These are phyloP conservation scores for Lophium mytilinum DNA, from an alignment of 495 filamentous ascomycete species.

Conservation along the genomic window DNA sequence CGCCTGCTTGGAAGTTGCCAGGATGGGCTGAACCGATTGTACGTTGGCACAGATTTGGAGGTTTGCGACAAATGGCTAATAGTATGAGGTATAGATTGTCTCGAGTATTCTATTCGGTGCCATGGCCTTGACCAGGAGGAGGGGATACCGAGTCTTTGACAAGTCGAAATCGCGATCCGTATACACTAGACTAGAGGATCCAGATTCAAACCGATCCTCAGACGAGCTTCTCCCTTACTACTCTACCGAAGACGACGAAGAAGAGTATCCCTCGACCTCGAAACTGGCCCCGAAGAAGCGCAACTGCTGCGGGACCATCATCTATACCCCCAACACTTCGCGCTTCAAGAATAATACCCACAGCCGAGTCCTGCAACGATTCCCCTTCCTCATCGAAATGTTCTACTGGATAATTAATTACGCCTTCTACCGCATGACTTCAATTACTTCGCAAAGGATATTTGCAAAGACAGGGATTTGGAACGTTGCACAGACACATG, in stretches of 20 bases:
- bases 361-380: slow-evolving; percentile 39
- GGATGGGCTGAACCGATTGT: slow-evolving; percentile 55
- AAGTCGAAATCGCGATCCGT: slow-evolving; percentile 22
- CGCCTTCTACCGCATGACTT: slow-evolving; percentile 54
- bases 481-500: slow-evolving; percentile 58
- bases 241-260: slow-evolving; percentile 31
- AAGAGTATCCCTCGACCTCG: slow-evolving; percentile 20
- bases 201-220: slow-evolving; percentile 36
- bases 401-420: slow-evolving; percentile 46
- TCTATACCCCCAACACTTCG: slow-evolving; percentile 51
- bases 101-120: slow-evolving; percentile 49
- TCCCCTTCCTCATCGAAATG: slow-evolving; percentile 30
- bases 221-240: slow-evolving; percentile 34
- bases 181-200: slow-evolving; percentile 33
- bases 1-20: slow-evolving; percentile 42
- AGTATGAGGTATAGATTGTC: slow-evolving; percentile 41
- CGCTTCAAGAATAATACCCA: slow-evolving; percentile 49
- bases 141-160: slow-evolving; percentile 41
- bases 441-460: slow-evolving; percentile 48
- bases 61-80: not conserved
- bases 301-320: slow-evolving; percentile 37
- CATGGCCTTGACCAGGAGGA: slow-evolving; percentile 48
- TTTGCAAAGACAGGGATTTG: slow-evolving; percentile 55
- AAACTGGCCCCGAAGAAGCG: slow-evolving; percentile 43
- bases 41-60: slow-evolving; percentile 15